Conservation (phyloP, 768 basidiomycete species). For the Atractiella rhizophila region DNA sequence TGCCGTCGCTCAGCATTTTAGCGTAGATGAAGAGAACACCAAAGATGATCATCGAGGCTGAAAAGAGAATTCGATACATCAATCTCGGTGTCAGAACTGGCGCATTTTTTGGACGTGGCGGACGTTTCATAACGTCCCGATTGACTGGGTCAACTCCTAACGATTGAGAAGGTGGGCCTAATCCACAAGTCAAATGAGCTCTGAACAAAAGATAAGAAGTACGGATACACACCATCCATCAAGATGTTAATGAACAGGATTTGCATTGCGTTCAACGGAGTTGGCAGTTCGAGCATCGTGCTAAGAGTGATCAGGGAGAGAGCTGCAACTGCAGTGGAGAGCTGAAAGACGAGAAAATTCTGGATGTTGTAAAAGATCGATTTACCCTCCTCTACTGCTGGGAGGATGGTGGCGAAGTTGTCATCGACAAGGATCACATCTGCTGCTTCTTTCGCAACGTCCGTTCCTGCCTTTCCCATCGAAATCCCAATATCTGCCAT, state of each 20-base stretch:
- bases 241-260: constrained; percentile 98
- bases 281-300: constrained; percentile 65
- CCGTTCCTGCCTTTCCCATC: constrained; percentile 96
- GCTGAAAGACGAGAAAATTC: constrained; percentile 88
- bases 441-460: constrained; percentile 93
- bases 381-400: constrained; percentile 47
- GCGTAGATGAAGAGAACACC: constrained; percentile 72
- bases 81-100: constrained; percentile 55
- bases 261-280: constrained; percentile 93
- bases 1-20: constrained; percentile 56
- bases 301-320: constrained; percentile 82
- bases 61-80: constrained; percentile 62
- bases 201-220: neutral
- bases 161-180: constrained; percentile 81
- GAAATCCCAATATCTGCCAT: constrained; percentile 95
- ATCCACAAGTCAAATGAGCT: constrained; percentile 5
- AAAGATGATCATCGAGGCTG: constrained; percentile 66
- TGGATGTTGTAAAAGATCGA: constrained; percentile 98
- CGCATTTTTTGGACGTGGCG: constrained; percentile 76
- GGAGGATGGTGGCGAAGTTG: constrained; percentile 80
- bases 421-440: constrained; percentile 93
- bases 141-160: constrained; percentile 92
- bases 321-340: constrained; percentile 90
- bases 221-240: constrained; percentile 52
- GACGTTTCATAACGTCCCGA: constrained; percentile 68